A percentile compares a stretch with the other conserved stretches of the same genome.
Conservation (phyloP, 2,329 filamentous ascomycete genomes). For the Esteya vermicola region DNA sequence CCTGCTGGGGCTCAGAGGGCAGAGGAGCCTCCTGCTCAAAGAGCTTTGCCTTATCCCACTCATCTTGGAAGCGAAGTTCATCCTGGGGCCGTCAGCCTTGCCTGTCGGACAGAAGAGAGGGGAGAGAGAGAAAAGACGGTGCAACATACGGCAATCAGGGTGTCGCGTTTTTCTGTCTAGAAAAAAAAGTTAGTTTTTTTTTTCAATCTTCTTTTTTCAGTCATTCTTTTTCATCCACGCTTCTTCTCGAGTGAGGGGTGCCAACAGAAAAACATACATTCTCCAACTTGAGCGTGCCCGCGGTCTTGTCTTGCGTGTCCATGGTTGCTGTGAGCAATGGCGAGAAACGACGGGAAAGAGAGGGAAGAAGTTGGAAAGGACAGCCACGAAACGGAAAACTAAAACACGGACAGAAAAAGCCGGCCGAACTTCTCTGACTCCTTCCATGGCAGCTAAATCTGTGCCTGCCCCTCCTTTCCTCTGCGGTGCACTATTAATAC, state of each 20-base stretch:
- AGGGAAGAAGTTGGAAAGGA: constrained; percentile 1
- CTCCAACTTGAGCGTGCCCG: constrained; percentile 11
- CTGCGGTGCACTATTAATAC: too few relatives aligned
- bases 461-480: constrained; percentile 6
- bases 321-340: constrained; percentile 2
- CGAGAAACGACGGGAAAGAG: neutral
- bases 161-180: constrained; percentile 76
- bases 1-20: constrained; percentile 63
- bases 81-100: constrained; percentile 6
- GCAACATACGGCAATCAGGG: constrained; percentile 48
- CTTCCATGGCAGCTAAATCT: constrained; percentile 2
- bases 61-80: constrained; percentile 85
- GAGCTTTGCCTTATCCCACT: constrained; percentile 63
- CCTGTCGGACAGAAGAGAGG: too few relatives aligned
- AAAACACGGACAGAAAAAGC: neutral
- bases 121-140: neutral
- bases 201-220: neutral
- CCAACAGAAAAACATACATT: constrained; percentile 21
- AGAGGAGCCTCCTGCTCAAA: constrained; percentile 83
- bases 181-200: neutral
- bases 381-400: neutral
- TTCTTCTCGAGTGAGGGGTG: neutral
- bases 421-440: neutral
- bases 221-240: too few relatives aligned
- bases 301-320: constrained; percentile 6